Evolutionary conservation across 2,329 filamentous ascomycete genomes (phyloP), one percentile per base, ranked within the genome.

Genomic region (Chalara sp.): DNA sequence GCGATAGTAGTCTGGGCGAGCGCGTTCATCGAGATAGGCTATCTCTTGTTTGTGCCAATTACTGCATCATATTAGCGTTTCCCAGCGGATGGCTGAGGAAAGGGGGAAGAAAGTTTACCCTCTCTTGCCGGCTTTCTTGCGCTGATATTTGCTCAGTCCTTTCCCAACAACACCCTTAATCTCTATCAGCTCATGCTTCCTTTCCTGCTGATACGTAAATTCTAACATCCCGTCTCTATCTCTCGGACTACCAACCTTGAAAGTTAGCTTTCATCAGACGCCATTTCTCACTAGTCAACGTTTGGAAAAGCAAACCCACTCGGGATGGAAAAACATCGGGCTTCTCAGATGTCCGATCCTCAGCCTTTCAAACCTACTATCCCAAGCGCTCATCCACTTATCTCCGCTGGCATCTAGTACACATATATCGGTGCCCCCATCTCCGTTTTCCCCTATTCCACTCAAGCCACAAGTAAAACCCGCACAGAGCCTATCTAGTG

Each of bases 301-400:
- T 21, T 21, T 21, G 21, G 21, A 21, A 21, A 21, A 21, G 21
- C 21, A 21, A 21, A 21, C 21, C 0, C 87, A 87, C 61, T 92
- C 87, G 11, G 88, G 75, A 62, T 93, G 87, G 70, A 89, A 92
- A 61, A 91, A 86, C 84, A 92, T 87, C 0, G 86, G 87, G 57
- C 86, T 90, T 12, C 87, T 76, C 39, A 93, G 70, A 59, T 90
- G 80, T 1, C 77, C 74, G 44, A 92, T 92, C 46, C 83, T 77
- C 43, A 89, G 80, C 3, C 76, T 78, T 32, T 75, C 71, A 67
- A 92, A 92, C 4, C 86, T 75, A 11, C 74, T 70, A 43, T 86
- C 80, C 87, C 87, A 92, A 40, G 80, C 75, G 7, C 76, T 68
- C 73, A 92, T 80, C 86, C 86, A 92, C 43, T 70, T 61, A 45